Evolutionary conservation across 768 basidiomycete genomes (phyloP), one percentile per base, ranked within the genome.

Genomic region (Podaxis sp.): DNA sequence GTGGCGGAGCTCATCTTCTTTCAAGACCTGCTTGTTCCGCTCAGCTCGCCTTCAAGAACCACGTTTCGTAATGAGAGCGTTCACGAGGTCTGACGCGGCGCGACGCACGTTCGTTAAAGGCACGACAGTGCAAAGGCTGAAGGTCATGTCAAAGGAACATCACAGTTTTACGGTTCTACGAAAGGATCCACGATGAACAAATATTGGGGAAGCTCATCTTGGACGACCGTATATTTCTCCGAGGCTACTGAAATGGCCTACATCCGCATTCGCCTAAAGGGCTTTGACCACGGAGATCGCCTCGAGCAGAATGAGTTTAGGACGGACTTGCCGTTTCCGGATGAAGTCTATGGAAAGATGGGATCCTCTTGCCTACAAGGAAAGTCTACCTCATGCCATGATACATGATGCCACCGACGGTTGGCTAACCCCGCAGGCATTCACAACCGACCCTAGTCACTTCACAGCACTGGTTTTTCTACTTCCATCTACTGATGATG

Each of bases 241-340:
- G 48, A 6, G 26, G 17, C 30, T 58, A 11, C 44, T 15, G 46
- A 49, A 28, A 40, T 12, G 37, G 50, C 4, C 11, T 28, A 54
- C 48, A 24, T 17, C 46, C 53, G 26, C 28, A 33, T 36, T 55
- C 22, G 44, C 30, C 20, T 12, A 60, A 33, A 33, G 59, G 38
- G 52, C 30, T 48, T 48, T 46, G n/a, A 15, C 54, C 41, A 36
- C 53, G 60, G 53, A 55, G 60, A 62, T 62, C 37, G 55, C 33
- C 53, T 44, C 30, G 44, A 46, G 4, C 53, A 48, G 40, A 48
- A 55, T 13, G 37, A 60, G 30, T 17, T 30, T 22, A 50, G 5
- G n/a, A 22, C 54, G 40, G 52, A 48, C 44, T 44, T 49, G 44
- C 60, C 22, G n/a, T 48, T 54, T 55, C 30, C 26, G 52, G 44